A percentile compares a stretch with the other conserved stretches of the same genome.
These are phyloP conservation scores for Deakozyma indianensis DNA, from an alignment of 805 yeast species.

Conservation along the genomic window DNA sequence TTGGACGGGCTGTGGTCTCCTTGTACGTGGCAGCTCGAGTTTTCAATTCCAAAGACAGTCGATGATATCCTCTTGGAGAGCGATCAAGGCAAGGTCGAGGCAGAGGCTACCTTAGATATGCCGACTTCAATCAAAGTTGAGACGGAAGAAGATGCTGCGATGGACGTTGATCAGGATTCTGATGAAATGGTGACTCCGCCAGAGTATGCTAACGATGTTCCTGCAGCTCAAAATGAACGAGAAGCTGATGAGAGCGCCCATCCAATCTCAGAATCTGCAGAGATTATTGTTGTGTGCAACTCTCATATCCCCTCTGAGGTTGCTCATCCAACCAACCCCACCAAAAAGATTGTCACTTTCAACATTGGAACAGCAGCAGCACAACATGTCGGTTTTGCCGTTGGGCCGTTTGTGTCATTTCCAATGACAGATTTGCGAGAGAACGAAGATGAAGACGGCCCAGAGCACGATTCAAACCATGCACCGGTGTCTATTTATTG, in stretches of 20 bases:
- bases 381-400: conserved; percentile 89
- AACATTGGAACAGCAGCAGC: conserved; percentile 77
- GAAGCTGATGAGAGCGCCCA: conserved; percentile 7
- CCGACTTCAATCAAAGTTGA: conserved; percentile 4
- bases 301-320: conserved; percentile 35
- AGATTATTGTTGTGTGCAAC: conserved; percentile 27
- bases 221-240: too few relatives aligned
- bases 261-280: conserved; percentile 8
- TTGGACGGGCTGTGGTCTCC: conserved; percentile 78
- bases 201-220: too few relatives aligned
- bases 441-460: conserved; percentile 17
- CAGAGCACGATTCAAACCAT: conserved; percentile 21
- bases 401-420: conserved; percentile 69
- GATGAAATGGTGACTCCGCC: too few relatives aligned
- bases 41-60: conserved; percentile 71
- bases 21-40: conserved; percentile 82
- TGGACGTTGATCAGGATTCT: background rate
- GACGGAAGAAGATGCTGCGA: conserved; percentile 15
- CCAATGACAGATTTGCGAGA: conserved; percentile 34
- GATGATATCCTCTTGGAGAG: conserved; percentile 47
- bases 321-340: conserved; percentile 60
- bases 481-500: conserved; percentile 39
- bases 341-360: conserved; percentile 63
- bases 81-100: conserved; percentile 22
- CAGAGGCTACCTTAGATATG: conserved; percentile 7